These are phyloP conservation scores for Aureobasidium sp. DNA, from an alignment of 2,329 filamentous ascomycete species.

Conservation along the genomic window DNA sequence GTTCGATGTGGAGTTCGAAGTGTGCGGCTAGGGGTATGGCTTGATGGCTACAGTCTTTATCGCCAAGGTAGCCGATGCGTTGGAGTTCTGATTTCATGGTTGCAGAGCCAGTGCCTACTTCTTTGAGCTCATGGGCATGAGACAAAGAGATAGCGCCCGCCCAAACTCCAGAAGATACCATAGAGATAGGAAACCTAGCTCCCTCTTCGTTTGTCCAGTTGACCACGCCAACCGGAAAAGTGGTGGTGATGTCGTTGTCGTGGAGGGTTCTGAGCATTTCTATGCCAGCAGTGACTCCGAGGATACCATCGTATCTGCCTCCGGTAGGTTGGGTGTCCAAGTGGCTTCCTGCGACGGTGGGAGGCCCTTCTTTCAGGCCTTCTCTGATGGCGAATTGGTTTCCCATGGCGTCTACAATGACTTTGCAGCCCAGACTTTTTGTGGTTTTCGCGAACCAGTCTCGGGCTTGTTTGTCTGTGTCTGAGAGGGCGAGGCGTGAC, in stretches of 20 bases:
- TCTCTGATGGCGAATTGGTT: slow-evolving; percentile 69
- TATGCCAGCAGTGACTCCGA: slow-evolving; percentile 64
- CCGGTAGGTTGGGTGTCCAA: slow-evolving; percentile 48
- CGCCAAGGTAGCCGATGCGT: slow-evolving; percentile 62
- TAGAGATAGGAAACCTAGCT: slow-evolving; percentile 67
- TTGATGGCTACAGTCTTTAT: slow-evolving; percentile 46
- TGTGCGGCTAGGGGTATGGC: slow-evolving; percentile 62
- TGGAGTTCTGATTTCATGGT: slow-evolving; percentile 62
- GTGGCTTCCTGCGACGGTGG: slow-evolving; percentile 64
- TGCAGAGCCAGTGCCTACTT: slow-evolving; percentile 51
- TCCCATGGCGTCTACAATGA: slow-evolving; percentile 66
- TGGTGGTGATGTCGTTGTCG: slow-evolving; percentile 59
- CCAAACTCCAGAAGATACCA: slow-evolving; percentile 70
- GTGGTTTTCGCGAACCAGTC: slow-evolving; percentile 66
- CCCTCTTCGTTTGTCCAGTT: slow-evolving; percentile 83
- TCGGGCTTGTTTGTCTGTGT: slow-evolving; percentile 61
- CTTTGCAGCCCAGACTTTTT: slow-evolving; percentile 53
- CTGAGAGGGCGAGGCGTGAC: slow-evolving; percentile 62
- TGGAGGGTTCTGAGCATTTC: slow-evolving; percentile 62
- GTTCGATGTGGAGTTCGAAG: slow-evolving; percentile 80
- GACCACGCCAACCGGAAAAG: slow-evolving; percentile 63
- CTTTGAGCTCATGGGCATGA: slow-evolving; percentile 51
- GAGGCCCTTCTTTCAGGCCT: slow-evolving; percentile 49
- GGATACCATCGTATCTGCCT: slow-evolving; percentile 66
- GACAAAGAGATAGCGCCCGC: slow-evolving; percentile 56